Conservation (phyloP, 768 basidiomycete genomes). For the Naematelia aurantialba region DNA sequence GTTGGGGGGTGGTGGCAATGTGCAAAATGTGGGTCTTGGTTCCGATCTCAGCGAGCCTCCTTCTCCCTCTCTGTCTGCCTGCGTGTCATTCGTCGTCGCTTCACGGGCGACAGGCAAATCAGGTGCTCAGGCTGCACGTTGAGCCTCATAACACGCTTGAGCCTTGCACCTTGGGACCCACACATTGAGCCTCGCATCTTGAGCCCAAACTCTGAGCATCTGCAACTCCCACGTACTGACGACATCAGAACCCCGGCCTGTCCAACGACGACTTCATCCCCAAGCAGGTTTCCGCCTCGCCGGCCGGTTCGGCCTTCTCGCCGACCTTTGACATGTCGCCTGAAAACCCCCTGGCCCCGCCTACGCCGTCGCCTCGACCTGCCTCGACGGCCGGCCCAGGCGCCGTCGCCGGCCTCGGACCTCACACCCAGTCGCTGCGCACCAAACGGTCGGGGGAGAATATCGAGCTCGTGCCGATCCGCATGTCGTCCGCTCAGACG, state of each 20-base stretch:
- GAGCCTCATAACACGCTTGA: neutral
- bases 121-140: too few species aligned
- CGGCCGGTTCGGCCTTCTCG: conserved; percentile 10
- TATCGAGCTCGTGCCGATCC: neutral
- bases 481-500: neutral
- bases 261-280: neutral
- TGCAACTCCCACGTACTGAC: conserved; percentile 1
- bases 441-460: conserved; percentile 5
- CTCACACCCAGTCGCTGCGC: too few species aligned
- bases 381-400: too few species aligned
- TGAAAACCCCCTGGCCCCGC: neutral
- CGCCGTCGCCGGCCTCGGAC: too few species aligned
- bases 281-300: conserved; percentile 14
- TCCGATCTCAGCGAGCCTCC: neutral
- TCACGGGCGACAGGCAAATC: neutral
- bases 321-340: conserved; percentile 4
- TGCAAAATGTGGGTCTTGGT: neutral
- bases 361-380: neutral
- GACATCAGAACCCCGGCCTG: neutral
- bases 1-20: conserved; percentile 4
- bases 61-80: neutral
- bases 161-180: neutral
- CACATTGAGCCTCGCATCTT: neutral
- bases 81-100: neutral
- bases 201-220: neutral